Evolutionary conservation across 2,329 filamentous ascomycete species (phyloP), one percentile per base, ranked within the genome.

Genomic region (Neoascochyta sp.): DNA sequence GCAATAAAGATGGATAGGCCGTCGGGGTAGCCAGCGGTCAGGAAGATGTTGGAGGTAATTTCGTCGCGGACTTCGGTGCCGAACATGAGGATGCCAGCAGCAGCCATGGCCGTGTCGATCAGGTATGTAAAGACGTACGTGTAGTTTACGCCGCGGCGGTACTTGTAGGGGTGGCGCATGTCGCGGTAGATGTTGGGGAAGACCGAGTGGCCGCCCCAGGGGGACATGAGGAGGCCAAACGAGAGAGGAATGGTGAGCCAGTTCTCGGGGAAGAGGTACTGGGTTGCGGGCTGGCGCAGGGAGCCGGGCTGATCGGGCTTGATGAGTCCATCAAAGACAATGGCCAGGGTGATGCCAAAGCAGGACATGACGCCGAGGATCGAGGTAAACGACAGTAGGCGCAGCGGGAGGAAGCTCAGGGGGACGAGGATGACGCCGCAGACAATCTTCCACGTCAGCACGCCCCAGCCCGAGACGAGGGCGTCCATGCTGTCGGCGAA

Each of bases 61-160:
- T 93, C 87, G 43, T 95, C 89, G 34, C 75, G 76, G 31, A 95
- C 86, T n/a, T 69, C 74, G 47, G 94, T 85, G 39, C 90, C 90
- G 61, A 95, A 98, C 90, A 98, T 96, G 43, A 95, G 73, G 35
- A 92, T 76, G 21, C 92, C 90, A 8, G 85, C 77, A 24, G 92
- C 75, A 15, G 87, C 89, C 57, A 94, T 88, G 24, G 80, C 75
- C 15, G 82, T 73, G 60, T 96, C 90, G 9, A 96, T 74, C 12
- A 86, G 56, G 59, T 86, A 90, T 25, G 87, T 93, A 60, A 94
- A 93, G 13, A 78, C 73, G 62, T 94, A 95, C 2, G 89, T 93
- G 37, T 83, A 73, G 54, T 82, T 80, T 32, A 95, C 74, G 21
- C 81, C 86, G 47, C 76, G 73, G 15, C 67, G 68, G 64, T 92